Percentiles rank a stretch among this genome's conserved stretches.
Conservation (phyloP, 352 stramenopile genomes). For the Pythium aquatile region DNA sequence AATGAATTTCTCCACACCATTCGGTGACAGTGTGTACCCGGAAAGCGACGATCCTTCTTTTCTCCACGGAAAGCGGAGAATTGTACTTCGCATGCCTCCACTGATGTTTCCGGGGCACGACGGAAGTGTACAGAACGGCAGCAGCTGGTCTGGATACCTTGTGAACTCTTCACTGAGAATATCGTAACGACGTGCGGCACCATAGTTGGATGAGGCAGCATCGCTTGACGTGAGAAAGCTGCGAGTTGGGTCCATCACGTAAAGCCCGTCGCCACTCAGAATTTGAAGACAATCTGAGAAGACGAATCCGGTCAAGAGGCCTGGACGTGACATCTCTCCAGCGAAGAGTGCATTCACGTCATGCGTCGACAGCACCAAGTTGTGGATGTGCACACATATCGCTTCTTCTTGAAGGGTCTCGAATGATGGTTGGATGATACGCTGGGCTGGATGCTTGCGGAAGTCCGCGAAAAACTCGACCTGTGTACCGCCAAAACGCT, state of each 20-base stretch:
- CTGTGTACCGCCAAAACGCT: conserved; percentile 48
- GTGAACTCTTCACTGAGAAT: conserved; percentile 57
- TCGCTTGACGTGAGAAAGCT: conserved; percentile 1
- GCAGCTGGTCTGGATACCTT: conserved; percentile 68
- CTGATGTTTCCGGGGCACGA: conserved; percentile 56
- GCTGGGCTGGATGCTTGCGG: conserved; percentile 56
- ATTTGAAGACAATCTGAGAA: conserved; percentile 80
- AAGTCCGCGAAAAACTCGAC: conserved; percentile 72
- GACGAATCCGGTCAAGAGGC: conserved; percentile 59
- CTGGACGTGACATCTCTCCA: conserved; percentile 47
- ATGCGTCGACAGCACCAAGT: conserved; percentile 43
- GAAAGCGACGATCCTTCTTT: conserved; percentile 44
- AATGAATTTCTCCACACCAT: conserved; percentile 35
- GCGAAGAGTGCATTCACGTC: conserved; percentile 56
- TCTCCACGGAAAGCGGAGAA: conserved; percentile 73
- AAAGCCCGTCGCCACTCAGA: conserved; percentile 70
- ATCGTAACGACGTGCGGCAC: conserved; percentile 56
- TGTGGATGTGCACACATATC: conserved; percentile 70
- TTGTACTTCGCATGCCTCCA: conserved; percentile 45
- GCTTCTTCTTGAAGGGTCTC: conserved; percentile 69
- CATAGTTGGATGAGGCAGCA: conserved; percentile 5
- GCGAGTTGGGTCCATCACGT: conserved; percentile 64
- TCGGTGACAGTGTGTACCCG: conserved; percentile 32
- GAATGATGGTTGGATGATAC: conserved; percentile 71
- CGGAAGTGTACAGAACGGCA: conserved; percentile 69